Percentiles rank a stretch among this genome's conserved stretches.
Evolutionary conservation across 1,284 basidiomycete genomes (phyloP).

Genomic region (Kwoniella shivajii): DNA sequence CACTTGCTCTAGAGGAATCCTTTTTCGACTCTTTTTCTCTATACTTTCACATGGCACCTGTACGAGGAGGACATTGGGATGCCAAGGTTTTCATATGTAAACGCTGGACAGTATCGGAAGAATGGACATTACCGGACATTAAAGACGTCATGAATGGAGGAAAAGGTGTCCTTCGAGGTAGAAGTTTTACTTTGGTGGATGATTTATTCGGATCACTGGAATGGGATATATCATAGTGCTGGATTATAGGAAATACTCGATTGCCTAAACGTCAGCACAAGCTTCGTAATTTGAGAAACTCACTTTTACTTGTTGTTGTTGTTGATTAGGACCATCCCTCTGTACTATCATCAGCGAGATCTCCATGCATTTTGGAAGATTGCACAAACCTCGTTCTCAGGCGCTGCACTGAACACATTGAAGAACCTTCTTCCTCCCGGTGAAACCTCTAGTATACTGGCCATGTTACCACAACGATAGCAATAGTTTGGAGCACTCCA

Average conservation of each 20-base stretch:
- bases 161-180: conserved; percentile 36
- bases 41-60: conserved; percentile 44
- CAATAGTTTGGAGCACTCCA: conserved; percentile 99
- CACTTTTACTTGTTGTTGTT: conserved; percentile 46
- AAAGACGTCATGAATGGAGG: conserved; percentile 43
- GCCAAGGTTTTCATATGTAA: conserved; percentile 46
- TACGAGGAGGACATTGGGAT: conserved; percentile 38
- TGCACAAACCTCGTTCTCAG: conserved; percentile 79
- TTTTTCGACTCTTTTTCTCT: conserved; percentile 48
- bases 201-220: conserved; percentile 44
- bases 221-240: conserved; percentile 29
- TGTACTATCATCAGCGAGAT: too few relatives aligned
- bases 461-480: conserved; percentile 89
- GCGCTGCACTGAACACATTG: conserved; percentile 95
- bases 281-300: conserved; percentile 1
- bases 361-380: too few relatives aligned
- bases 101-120: conserved; percentile 39
- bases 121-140: conserved; percentile 41
- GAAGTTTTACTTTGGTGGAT: conserved; percentile 43
- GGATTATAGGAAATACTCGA: conserved; percentile 50
- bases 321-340: conserved; percentile 53
- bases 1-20: conserved; percentile 47
- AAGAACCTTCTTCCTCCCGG: conserved; percentile 89
- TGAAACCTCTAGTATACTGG: conserved; percentile 93
- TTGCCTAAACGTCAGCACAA: conserved; percentile 30